Evolutionary conservation across 768 basidiomycete species (phyloP).

Genomic region (Polyporus arcularius): DNA sequence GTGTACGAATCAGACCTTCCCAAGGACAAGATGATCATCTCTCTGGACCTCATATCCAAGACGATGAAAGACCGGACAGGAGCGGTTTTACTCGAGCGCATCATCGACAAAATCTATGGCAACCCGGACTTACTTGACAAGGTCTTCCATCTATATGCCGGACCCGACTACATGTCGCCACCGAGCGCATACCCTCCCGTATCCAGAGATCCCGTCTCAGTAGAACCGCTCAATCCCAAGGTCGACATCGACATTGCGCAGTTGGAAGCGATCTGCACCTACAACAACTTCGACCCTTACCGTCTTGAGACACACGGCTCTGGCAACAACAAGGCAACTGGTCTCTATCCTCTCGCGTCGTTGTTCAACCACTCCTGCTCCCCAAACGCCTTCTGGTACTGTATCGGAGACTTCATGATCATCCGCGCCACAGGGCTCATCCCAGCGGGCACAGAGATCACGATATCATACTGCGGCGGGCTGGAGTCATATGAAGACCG

Average conservation of each 20-base stretch:
- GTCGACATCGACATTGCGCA: slow-evolving; percentile 27
- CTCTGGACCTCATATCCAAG: slow-evolving; percentile 14
- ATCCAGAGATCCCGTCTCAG: background rate
- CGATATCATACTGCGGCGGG: slow-evolving; percentile 17
- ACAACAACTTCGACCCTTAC: slow-evolving; percentile 25
- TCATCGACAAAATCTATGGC: slow-evolving; percentile 23
- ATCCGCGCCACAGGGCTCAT: slow-evolving; percentile 34
- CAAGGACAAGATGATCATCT: background rate
- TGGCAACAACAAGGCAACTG: slow-evolving; percentile 13
- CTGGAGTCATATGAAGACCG: slow-evolving; percentile 16
- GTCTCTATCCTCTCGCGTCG: slow-evolving; percentile 32
- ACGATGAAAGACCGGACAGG: slow-evolving; percentile 5
- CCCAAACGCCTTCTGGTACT: slow-evolving; percentile 25
- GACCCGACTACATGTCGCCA: slow-evolving; percentile 22
- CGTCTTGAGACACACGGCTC: background rate
- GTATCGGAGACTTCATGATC: slow-evolving; percentile 32
- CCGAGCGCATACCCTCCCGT: slow-evolving; percentile 18
- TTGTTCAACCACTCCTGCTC: slow-evolving; percentile 39
- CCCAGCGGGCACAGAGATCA: slow-evolving; percentile 29
- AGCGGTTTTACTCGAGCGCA: slow-evolving; percentile 7
- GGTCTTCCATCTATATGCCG: slow-evolving; percentile 31
- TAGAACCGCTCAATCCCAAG: slow-evolving; percentile 3
- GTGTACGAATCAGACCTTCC: slow-evolving; percentile 18
- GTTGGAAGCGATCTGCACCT: slow-evolving; percentile 26
- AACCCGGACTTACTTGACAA: slow-evolving; percentile 22